phyloP scores from a whole-genome alignment of 345 rosid species.

The Isatis tinctoria region DNA sequence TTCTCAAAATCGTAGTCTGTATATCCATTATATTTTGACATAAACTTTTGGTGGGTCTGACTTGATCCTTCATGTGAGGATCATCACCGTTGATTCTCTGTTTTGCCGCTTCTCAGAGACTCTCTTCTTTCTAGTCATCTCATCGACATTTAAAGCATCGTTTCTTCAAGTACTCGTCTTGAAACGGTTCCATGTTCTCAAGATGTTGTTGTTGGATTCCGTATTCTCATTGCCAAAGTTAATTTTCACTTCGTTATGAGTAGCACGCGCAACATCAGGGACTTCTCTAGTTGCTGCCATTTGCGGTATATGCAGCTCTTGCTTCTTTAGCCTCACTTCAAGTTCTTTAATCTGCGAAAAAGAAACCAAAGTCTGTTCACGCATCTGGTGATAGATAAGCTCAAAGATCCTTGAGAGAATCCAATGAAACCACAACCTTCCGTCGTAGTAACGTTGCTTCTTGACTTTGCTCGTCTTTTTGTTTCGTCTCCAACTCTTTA shows the following conservation, averaged over 20 bases:
- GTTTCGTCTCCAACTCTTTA: slow-evolving; percentile 59
- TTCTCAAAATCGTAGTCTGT: too few species aligned
- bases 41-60: slow-evolving; percentile 72
- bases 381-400: not conserved
- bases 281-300: slow-evolving; percentile 33
- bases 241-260: slow-evolving; percentile 51
- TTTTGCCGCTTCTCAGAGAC: slow-evolving; percentile 66
- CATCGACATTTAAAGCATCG: slow-evolving; percentile 29
- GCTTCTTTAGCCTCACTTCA: slow-evolving; percentile 72
- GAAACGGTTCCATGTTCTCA: slow-evolving; percentile 63
- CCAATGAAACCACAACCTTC: slow-evolving; percentile 38
- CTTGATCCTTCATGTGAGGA: slow-evolving; percentile 44
- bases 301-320: slow-evolving; percentile 50
- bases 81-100: slow-evolving; percentile 52
- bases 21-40: too few species aligned
- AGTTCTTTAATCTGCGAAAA: slow-evolving; percentile 70
- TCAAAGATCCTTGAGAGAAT: not conserved
- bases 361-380: not conserved
- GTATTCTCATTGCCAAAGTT: slow-evolving; percentile 39
- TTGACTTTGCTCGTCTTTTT: slow-evolving; percentile 52
- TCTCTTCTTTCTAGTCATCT: slow-evolving; percentile 52
- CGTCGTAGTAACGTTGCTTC: slow-evolving; percentile 50
- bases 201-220: slow-evolving; percentile 46
- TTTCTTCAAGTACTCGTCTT: slow-evolving; percentile 35
- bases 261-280: slow-evolving; percentile 36